Conservation (phyloP, 2,329 filamentous ascomycete species). For the Microcyclospora tardicrescens region DNA sequence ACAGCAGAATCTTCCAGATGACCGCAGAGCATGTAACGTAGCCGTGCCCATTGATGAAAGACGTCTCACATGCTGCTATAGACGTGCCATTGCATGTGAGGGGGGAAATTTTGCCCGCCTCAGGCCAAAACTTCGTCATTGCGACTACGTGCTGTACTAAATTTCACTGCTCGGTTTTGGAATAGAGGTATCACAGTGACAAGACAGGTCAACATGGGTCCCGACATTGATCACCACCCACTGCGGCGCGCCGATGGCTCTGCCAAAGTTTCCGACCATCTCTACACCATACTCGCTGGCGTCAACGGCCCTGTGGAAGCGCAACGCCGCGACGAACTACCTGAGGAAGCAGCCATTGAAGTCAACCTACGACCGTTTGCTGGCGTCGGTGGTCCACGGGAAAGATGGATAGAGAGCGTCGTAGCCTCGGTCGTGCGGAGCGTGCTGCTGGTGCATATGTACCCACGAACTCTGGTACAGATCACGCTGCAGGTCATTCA, state of each 20-base stretch:
- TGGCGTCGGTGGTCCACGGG: constrained; percentile 53
- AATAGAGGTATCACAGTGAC: no score
- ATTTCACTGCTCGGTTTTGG: no score
- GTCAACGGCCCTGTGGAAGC: constrained; percentile 93
- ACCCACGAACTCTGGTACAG: constrained; percentile 67
- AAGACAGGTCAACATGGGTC: constrained; percentile 1
- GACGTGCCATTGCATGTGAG: no score
- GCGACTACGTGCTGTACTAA: no score
- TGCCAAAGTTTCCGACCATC: constrained; percentile 59
- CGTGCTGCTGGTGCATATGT: constrained; percentile 60
- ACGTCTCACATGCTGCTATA: no score
- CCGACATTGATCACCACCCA: constrained; percentile 21
- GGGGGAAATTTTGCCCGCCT: no score
- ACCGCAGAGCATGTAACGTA: no score
- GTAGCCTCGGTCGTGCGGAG: constrained; percentile 60
- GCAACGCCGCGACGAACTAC: constrained; percentile 73
- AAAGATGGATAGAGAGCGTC: constrained; percentile 66
- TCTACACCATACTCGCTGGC: constrained; percentile 69
- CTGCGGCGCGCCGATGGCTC: constrained; percentile 68
- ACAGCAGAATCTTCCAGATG: no score
- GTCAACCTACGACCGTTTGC: constrained; percentile 77
- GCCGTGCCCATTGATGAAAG: no score
- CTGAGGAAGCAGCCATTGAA: constrained; percentile 82
- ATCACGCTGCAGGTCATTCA: constrained; percentile 58
- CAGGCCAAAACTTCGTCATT: no score